Conservation (phyloP, 129 eudicot species). For the Flaveria sonorensis region DNA sequence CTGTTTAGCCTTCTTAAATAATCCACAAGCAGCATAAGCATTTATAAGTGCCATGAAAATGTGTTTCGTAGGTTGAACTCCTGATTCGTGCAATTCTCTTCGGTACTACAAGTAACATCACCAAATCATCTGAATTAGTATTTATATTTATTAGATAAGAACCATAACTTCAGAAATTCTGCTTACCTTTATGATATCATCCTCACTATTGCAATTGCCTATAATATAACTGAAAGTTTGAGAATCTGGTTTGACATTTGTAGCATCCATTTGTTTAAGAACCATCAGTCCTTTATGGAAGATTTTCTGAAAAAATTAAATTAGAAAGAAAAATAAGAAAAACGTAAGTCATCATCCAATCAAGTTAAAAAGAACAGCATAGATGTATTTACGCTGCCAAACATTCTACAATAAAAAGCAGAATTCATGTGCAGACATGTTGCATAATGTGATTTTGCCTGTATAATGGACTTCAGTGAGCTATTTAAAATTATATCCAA, state of each 20-base stretch:
- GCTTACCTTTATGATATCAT: slow-evolving; percentile 65
- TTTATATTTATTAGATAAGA: not conserved
- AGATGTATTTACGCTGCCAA: slow-evolving; percentile 12
- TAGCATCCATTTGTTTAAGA: slow-evolving; percentile 82
- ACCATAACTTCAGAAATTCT: slow-evolving; percentile 6
- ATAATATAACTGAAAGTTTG: slow-evolving; percentile 81
- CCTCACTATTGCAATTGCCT: slow-evolving; percentile 52
- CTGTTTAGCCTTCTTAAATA: slow-evolving; percentile 77
- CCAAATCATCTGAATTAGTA: slow-evolving; percentile 18
- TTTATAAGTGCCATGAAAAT: slow-evolving; percentile 78
- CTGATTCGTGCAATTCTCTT: slow-evolving; percentile 45
- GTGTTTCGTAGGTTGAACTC: slow-evolving; percentile 59
- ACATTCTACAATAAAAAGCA: slow-evolving; percentile 12
- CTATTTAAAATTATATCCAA: slow-evolving; percentile 9
- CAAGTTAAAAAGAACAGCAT: slow-evolving; percentile 9
- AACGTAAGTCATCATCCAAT: slow-evolving; percentile 17
- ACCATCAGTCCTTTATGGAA: slow-evolving; percentile 51
- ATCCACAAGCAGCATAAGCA: slow-evolving; percentile 86
- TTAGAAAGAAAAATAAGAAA: slow-evolving; percentile 18
- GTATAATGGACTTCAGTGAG: slow-evolving; percentile 1
- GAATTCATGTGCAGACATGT: slow-evolving; percentile 19
- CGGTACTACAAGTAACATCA: slow-evolving; percentile 50
- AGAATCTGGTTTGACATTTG: slow-evolving; percentile 66
- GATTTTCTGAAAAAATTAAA: slow-evolving; percentile 58
- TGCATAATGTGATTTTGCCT: slow-evolving; percentile 9